Base-by-base conservation (phyloP, 2,329 filamentous ascomycete genomes). In the Bipolaris cookei region DNA sequence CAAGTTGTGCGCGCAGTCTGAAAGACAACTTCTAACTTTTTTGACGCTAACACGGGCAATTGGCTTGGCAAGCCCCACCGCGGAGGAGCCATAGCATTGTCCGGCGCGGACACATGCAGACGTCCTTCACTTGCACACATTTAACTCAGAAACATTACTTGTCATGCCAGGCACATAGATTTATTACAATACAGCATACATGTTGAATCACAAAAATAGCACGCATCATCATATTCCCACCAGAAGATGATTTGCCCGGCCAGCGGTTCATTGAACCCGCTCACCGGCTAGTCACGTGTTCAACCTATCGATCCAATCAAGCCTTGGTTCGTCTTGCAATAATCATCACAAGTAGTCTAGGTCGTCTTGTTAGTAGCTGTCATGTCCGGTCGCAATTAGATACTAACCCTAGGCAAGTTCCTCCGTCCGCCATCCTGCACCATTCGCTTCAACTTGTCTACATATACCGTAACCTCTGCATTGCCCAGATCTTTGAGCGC, bases 21-120 rank as follows among this genome's bases (percentile, higher is more conserved):
- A 16, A 30, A 16, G 21, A 23, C 48, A 52, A 53, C 28, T 48
- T 56, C 20, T 53, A 66, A 67, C 65, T 68, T 68, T 68, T 68
- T 58, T 57, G 55, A 45, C 58, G 53, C 64, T 62, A 66, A 51
- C 25, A 50, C 28, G 4, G 6, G 35, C 45, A 8, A 16, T n/a
- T 4, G 51, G 49, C 30, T 56, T 58, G 48, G 54, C 47, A 16
- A 18, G 37, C 48, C 56, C 62, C 61, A 43, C 62, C 44, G 43
- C 53, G 65, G 58, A 66, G 54, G 18, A 53, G 42, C 28, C 21
- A 20, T 49, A 25, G 23, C 43, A 43, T 23, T 25, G 39, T 13
- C 39, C 20, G 43, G 41, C 23, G 39, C 39, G 39, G 18, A 16
- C 25, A 30, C 6, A 10, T 18, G 25, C 23, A 32, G 25, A n/a